Evolutionary conservation across 306 rosid species (phyloP).

Genomic region (Glycyrrhiza uralensis): DNA sequence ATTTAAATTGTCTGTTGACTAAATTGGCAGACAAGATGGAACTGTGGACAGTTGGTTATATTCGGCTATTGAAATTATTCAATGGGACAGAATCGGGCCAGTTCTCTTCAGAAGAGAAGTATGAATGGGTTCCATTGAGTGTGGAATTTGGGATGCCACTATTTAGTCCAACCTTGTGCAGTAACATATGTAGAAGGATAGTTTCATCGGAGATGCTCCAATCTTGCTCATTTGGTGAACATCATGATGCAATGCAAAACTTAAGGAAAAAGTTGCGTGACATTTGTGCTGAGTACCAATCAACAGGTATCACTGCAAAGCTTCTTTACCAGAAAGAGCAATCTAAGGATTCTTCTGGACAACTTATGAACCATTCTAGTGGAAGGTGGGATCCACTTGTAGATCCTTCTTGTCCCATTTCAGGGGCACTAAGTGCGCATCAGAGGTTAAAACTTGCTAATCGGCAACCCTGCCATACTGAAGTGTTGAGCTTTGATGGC

Average conservation of each 20-base stretch:
- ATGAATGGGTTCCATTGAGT: conserved; percentile 94
- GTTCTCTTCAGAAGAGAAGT: conserved; percentile 51
- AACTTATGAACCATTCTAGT: conserved; percentile 69
- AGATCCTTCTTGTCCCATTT: conserved; percentile 85
- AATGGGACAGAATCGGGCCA: conserved; percentile 49
- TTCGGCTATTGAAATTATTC: conserved; percentile 71
- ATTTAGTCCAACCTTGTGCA: conserved; percentile 79
- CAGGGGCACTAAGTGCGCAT: conserved; percentile 57
- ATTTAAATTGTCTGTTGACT: conserved; percentile 57
- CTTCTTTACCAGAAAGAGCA: conserved; percentile 85
- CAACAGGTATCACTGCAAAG: conserved; percentile 82
- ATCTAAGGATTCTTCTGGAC: conserved; percentile 49
- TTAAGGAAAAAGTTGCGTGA: conserved; percentile 79
- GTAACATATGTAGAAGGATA: conserved; percentile 69
- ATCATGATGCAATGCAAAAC: conserved; percentile 84
- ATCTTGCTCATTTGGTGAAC: conserved; percentile 57
- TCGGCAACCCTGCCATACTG: conserved; percentile 62
- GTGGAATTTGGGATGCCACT: conserved; percentile 92
- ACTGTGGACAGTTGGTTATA: conserved; percentile 84
- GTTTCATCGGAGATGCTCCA: conserved; percentile 84
- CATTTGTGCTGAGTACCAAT: conserved; percentile 75
- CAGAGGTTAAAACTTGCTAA: conserved; percentile 76
- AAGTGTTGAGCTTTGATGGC: conserved; percentile 93
- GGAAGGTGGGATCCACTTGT: conserved; percentile 86
- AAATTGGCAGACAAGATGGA: conserved; percentile 62